A percentile compares a stretch with the other conserved stretches of the same genome.
These are phyloP conservation scores for Pyricularia sp. DNA, from an alignment of 2,329 filamentous ascomycete species.

Conservation along the genomic window DNA sequence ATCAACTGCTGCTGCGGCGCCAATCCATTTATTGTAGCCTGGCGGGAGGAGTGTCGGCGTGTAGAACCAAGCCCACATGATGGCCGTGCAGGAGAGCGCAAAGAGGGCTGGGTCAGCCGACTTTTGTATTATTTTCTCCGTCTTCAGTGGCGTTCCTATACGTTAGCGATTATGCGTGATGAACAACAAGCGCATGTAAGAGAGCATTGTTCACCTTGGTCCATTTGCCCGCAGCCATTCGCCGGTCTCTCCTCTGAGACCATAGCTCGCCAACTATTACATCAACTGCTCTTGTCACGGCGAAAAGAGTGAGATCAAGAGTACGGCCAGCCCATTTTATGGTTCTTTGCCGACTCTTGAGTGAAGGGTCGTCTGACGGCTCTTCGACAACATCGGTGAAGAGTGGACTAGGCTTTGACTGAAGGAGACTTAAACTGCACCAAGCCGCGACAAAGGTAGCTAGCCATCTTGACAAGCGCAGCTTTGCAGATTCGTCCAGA, in stretches of 20 bases:
- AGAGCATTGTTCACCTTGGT: slow-evolving; percentile 25
- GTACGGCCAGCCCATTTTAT: slow-evolving; percentile 55
- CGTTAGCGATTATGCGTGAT: slow-evolving; percentile 3
- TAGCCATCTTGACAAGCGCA: slow-evolving; percentile 40
- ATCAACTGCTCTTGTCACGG: slow-evolving; percentile 62
- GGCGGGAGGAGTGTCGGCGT: slow-evolving; percentile 58
- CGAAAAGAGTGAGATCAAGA: slow-evolving; percentile 75
- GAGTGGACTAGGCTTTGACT: slow-evolving; percentile 39
- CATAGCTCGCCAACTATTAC: slow-evolving; percentile 59
- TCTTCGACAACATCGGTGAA: slow-evolving; percentile 25
- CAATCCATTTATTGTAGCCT: slow-evolving; percentile 76
- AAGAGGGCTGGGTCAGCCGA: slow-evolving; percentile 63
- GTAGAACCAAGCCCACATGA: slow-evolving; percentile 92
- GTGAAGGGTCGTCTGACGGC: slow-evolving; percentile 15
- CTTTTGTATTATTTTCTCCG: slow-evolving; percentile 30
- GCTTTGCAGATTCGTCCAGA: slow-evolving; percentile 12
- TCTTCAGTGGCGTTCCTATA: slow-evolving; percentile 12
- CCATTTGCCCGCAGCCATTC: slow-evolving; percentile 36
- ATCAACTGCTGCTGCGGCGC: slow-evolving; percentile 66
- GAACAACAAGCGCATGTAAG: background rate
- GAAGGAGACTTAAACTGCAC: slow-evolving; percentile 46
- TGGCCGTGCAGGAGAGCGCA: slow-evolving; percentile 58
- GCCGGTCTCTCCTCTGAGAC: slow-evolving; percentile 37
- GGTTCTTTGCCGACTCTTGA: slow-evolving; percentile 15
- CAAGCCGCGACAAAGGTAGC: slow-evolving; percentile 50